phyloP scores from a whole-genome alignment of 2,329 filamentous ascomycete species.

The Juglanconis juglandina region DNA sequence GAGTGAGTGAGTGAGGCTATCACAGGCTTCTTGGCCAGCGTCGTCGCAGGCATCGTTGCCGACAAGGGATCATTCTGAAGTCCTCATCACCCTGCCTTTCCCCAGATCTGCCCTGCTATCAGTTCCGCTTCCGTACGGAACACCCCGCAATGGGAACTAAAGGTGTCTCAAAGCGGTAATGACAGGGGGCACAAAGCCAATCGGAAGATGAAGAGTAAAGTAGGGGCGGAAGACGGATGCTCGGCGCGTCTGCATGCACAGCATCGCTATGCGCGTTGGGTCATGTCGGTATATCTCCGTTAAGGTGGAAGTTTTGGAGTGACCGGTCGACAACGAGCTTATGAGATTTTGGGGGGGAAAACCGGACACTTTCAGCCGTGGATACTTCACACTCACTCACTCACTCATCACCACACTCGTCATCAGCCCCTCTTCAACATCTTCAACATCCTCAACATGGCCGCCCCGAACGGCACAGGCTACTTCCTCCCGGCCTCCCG shows the following conservation, averaged over 20 bases:
- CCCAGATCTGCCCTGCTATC: background rate
- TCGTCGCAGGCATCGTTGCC: background rate
- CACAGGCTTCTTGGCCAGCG: background rate
- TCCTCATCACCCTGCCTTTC: background rate
- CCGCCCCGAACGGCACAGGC: constrained; percentile 26
- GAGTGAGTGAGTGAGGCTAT: background rate
- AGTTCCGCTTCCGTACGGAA: constrained; percentile 15
- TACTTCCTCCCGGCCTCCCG: constrained; percentile 28
- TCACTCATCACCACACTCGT: background rate
- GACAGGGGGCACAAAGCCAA: constrained; percentile 4
- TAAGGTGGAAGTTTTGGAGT: background rate
- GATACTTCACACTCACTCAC: background rate
- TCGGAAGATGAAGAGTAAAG: constrained; percentile 10
- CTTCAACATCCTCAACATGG: background rate
- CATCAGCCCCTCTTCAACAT: background rate
- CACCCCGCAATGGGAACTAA: background rate
- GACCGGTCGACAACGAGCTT: background rate
- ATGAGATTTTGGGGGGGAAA: background rate
- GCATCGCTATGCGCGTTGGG: background rate
- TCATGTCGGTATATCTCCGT: background rate
- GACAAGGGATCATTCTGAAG: background rate
- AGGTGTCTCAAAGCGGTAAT: background rate
- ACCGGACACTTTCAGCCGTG: background rate
- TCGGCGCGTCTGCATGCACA: background rate
- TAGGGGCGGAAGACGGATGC: constrained; percentile 14